A percentile compares a stretch with the other conserved stretches of the same genome.
Conservation (phyloP, 208 protist species). For the Trypanosoma rangeli region DNA sequence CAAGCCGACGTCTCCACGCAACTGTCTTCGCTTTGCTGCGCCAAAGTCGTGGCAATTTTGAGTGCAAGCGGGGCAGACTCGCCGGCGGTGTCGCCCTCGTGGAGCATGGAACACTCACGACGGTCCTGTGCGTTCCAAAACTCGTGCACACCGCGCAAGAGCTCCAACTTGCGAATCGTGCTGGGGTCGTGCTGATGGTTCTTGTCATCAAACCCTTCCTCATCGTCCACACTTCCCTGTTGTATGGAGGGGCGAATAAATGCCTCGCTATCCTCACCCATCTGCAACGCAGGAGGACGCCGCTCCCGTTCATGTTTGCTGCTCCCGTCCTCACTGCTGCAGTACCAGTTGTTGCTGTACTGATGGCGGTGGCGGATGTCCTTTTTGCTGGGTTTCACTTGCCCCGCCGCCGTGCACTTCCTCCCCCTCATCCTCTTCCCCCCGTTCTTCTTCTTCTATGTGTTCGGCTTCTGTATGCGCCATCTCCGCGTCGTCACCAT, state of each 20-base stretch:
- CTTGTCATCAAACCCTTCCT: conserved; percentile 44
- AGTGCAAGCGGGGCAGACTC: conserved; percentile 34
- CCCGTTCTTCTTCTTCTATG: neutral
- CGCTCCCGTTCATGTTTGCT: conserved; percentile 9
- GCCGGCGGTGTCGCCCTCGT: conserved; percentile 32
- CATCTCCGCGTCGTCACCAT: neutral
- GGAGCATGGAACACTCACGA: conserved; percentile 57
- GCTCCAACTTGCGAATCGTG: conserved; percentile 84
- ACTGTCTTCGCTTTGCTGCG: conserved; percentile 44
- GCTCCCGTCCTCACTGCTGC: neutral
- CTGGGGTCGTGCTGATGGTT: conserved; percentile 66
- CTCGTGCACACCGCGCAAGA: conserved; percentile 70
- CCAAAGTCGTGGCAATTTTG: conserved; percentile 50
- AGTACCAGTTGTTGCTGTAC: neutral
- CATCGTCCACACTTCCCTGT: conserved; percentile 30
- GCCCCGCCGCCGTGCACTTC: neutral
- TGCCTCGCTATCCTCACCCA: conserved; percentile 38
- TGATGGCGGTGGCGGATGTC: neutral
- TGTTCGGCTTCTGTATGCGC: neutral
- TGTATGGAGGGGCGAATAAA: conserved; percentile 29
- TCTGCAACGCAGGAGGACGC: conserved; percentile 30
- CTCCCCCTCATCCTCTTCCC: neutral
- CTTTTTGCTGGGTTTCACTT: neutral
- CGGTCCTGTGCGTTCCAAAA: conserved; percentile 85
- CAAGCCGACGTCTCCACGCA: conserved; percentile 72